A percentile compares a stretch with the other conserved stretches of the same genome.
Evolutionary conservation across 2,329 filamentous ascomycete genomes (phyloP).

Genomic region (Ophiostoma sp.): DNA sequence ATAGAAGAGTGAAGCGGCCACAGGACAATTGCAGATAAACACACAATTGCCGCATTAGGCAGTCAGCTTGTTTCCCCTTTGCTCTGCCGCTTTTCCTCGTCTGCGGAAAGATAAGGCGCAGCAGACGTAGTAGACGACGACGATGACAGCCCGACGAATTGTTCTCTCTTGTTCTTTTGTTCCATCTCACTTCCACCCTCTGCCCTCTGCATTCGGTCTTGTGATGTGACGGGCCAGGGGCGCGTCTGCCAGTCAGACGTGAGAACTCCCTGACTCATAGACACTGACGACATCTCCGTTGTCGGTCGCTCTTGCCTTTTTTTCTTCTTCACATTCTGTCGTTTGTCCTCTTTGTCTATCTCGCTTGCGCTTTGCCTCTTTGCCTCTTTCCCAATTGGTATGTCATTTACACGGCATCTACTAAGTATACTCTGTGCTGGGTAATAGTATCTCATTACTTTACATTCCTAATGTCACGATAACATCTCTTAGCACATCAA

Average conservation of each 20-base stretch:
- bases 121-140: neutral
- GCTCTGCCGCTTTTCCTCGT: neutral
- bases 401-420: neutral
- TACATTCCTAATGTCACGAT: neutral
- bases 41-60: neutral
- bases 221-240: slow-evolving; percentile 9
- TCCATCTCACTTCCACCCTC: neutral
- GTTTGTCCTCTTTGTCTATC: neutral
- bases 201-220: neutral
- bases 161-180: neutral
- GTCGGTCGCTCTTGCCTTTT: slow-evolving; percentile 6
- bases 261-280: neutral
- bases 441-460: no score
- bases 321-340: neutral
- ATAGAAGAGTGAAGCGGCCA: neutral
- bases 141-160: neutral
- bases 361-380: neutral
- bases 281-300: neutral
- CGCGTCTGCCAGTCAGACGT: neutral
- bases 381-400: neutral
- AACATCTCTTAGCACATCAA: neutral
- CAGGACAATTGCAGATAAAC: neutral
- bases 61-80: neutral
- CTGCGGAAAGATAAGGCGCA: neutral
- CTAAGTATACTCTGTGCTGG: no score